A percentile compares a stretch with the other conserved stretches of the same genome.
These are phyloP conservation scores for Suhomyces canberraensis DNA, from an alignment of 805 yeast species.

Conservation along the genomic window DNA sequence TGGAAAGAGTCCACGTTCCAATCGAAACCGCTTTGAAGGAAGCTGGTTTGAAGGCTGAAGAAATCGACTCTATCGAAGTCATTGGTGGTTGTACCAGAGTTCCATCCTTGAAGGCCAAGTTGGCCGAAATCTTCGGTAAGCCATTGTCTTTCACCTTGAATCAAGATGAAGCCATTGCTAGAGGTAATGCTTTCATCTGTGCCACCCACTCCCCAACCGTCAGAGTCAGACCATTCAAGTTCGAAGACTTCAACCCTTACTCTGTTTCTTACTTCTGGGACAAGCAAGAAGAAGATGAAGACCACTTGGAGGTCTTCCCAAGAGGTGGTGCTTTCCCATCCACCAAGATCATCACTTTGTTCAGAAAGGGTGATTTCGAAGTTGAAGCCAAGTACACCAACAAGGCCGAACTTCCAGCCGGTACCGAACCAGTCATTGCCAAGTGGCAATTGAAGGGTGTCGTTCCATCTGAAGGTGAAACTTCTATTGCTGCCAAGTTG, in stretches of 20 bases:
- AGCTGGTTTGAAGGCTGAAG: constrained; percentile 69
- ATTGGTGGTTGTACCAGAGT: constrained; percentile 99
- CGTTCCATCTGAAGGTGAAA: constrained; percentile 70
- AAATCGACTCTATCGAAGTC: constrained; percentile 87
- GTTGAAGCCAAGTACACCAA: constrained; percentile 84
- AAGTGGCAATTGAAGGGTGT: constrained; percentile 88
- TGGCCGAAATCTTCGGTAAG: constrained; percentile 70
- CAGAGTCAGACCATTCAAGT: constrained; percentile 98
- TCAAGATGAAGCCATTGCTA: constrained; percentile 98
- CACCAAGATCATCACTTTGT: constrained; percentile 90
- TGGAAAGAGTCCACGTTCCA: constrained; percentile 73
- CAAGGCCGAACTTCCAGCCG: constrained; percentile 67
- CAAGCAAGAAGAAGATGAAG: constrained; percentile 86
- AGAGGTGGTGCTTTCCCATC: constrained; percentile 89
- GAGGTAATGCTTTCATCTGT: constrained; percentile 98
- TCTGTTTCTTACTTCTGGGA: constrained; percentile 96
- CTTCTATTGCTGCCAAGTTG: constrained; percentile 79
- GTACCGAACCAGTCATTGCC: constrained; percentile 65
- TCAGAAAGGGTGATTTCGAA: constrained; percentile 85
- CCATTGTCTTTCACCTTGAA: constrained; percentile 86
- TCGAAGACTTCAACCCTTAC: constrained; percentile 89
- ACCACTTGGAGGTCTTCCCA: constrained; percentile 95
- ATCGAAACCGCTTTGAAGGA: constrained; percentile 75
- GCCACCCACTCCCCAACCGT: constrained; percentile 99
- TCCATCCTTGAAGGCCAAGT: constrained; percentile 82